Base-by-base conservation (phyloP, 2,329 filamentous ascomycete species). In the Aspergillus unguis region DNA sequence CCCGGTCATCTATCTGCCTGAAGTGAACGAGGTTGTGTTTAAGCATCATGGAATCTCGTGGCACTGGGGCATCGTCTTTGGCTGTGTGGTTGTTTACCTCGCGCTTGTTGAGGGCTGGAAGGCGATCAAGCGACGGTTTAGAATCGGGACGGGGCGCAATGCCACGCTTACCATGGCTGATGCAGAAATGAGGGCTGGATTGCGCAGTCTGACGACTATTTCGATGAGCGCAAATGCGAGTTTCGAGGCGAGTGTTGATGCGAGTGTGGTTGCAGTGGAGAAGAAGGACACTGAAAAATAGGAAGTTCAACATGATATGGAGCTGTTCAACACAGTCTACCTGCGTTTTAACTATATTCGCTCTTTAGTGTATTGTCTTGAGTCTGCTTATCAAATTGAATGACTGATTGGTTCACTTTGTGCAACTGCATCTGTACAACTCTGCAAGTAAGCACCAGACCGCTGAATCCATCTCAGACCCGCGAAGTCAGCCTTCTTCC, bases 51-150 rank as follows among this genome's bases (percentile, higher is more conserved):
- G 78, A 0, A 87, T 88, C 44, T 77, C 69, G 4, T 85, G 83
- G 84, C 85, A 88, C 63, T 89, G 85, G 86, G 82, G 75, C 0
- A 75, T 88, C n/a, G 81, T 86, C 0, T 79, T 87, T 50, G 71
- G 84, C 29, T 80, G 77, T 10, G 74, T 81, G 0, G 66, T 79
- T 1, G 64, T 86, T 5, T 89, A 88, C 67, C 79, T 88, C 56
- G 62, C 71, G 0, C 82, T 84, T 6, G 76, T 84, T 1, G 86
- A 89, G 66, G 62, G 71, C 1, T 89, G 83, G 80, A 88, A 88
- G 67, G 85, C 78, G 68, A 70, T 65, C 2, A 89, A 89, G 74
- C 73, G 86, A 1, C 58, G 63, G 0, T 64, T 64, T 44, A 58
- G 64, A 3, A 70, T 72, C 50, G 68, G 66, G 6, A 66, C 65